Evolutionary conservation across 441 rosid species (phyloP), one percentile per base, ranked within the genome.

Genomic region (Hura crepitans): DNA sequence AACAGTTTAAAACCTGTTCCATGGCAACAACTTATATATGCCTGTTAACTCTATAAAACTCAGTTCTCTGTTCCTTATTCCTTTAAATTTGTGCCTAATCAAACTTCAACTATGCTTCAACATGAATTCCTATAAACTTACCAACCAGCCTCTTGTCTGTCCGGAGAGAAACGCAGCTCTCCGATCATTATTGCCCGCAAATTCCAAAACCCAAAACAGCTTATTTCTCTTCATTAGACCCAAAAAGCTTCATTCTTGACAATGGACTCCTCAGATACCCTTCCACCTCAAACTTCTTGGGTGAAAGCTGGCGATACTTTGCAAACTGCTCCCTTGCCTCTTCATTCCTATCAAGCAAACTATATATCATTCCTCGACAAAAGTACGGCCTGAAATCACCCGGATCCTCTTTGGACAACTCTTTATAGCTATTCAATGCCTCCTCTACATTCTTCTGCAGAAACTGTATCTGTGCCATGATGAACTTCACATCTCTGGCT

Each of bases 321-420:
- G 88, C 88, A 54, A 94, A 91, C 79, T 85, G 85, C 65, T 88
- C 87, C 75, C 80, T 87, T 5, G 98, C 97, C 81, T 91, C 98
- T 30, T 50, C 91, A 53, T 91, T 85, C 78, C 78, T 82, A 65
- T 88, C 92, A 28, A 88, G 85, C 85, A 89, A 81, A 43, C 93
- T 91, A 72, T 87, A 91, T 31, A 93, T 89, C 93, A 89, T 88
- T 65, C 96, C 95, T 74, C 79, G 74, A 77, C 97, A 89, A 65
- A 89, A 91, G 58, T 89, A 89, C 4, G 97, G 93, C 78, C 97
- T 83, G 75, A 88, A 88, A 77, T 94, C 97, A 65, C 45, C 69
- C 0, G 93, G 97, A 63, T 94, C 97, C 75, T 94, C 97, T 66
- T 76, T 84, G 6, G 85, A 81, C 74, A 94, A 68, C 56, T 90